Conservation (phyloP, 202 grass and related monocot species). For the Eragrostis tef region DNA sequence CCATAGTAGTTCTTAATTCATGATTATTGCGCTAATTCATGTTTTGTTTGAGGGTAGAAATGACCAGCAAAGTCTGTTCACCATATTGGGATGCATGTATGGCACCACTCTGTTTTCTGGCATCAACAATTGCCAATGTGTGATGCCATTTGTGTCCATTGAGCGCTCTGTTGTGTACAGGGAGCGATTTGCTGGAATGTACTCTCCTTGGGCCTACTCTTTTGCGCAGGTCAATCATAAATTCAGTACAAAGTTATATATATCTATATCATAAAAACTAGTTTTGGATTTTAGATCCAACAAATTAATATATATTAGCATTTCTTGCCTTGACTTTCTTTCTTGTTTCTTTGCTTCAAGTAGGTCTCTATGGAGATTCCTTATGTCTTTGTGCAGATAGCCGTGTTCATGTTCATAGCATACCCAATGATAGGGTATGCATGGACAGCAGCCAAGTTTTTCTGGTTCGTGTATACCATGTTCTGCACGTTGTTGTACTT, state of each 20-base stretch:
- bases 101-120: constrained; percentile 54
- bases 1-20: background rate
- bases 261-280: background rate
- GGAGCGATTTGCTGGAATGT: constrained; percentile 57
- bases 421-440: constrained; percentile 61
- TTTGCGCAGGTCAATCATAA: constrained; percentile 62
- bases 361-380: constrained; percentile 61
- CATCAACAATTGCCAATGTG: constrained; percentile 64
- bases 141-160: constrained; percentile 72
- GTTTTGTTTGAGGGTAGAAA: constrained; percentile 53
- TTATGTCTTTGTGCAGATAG: constrained; percentile 41
- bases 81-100: constrained; percentile 72
- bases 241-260: background rate
- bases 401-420: constrained; percentile 48
- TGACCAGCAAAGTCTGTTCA: constrained; percentile 77
- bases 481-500: constrained; percentile 58
- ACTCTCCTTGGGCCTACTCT: constrained; percentile 76
- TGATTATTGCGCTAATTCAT: background rate
- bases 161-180: constrained; percentile 60
- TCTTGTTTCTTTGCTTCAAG: background rate
- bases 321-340: background rate
- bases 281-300: too few species aligned
- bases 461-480: constrained; percentile 61
- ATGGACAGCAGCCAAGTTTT: constrained; percentile 56
- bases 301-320: background rate